These are phyloP conservation scores for Neofusicoccum parvum DNA, from an alignment of 2,329 filamentous ascomycete genomes.

Conservation along the genomic window DNA sequence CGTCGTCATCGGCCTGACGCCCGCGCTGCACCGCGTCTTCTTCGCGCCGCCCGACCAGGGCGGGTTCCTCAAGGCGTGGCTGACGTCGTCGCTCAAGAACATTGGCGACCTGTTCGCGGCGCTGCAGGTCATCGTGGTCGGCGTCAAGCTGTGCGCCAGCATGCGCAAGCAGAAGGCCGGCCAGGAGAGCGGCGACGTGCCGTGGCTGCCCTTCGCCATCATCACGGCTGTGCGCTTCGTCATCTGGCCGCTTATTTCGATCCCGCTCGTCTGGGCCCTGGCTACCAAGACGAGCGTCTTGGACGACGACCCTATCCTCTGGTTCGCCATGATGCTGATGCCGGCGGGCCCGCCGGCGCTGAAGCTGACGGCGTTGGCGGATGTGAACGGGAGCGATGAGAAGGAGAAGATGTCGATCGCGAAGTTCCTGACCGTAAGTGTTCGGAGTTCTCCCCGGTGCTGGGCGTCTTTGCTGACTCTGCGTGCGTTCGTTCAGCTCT, in stretches of 20 bases:
- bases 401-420: slow-evolving; percentile 57
- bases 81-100: slow-evolving; percentile 63
- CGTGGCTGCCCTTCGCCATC: slow-evolving; percentile 53
- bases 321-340: slow-evolving; percentile 67
- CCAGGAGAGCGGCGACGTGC: slow-evolving; percentile 46
- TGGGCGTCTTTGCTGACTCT: neutral
- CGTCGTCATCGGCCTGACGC: slow-evolving; percentile 61
- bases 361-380: slow-evolving; percentile 55
- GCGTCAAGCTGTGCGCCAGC: slow-evolving; percentile 63
- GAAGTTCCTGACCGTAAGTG: slow-evolving; percentile 52
- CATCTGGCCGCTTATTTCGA: slow-evolving; percentile 61
- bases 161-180: slow-evolving; percentile 51
- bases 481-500: slow-evolving; percentile 33
- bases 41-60: slow-evolving; percentile 61
- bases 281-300: slow-evolving; percentile 57
- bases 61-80: slow-evolving; percentile 67
- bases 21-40: slow-evolving; percentile 62
- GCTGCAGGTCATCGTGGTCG: slow-evolving; percentile 66
- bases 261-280: slow-evolving; percentile 58
- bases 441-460: neutral
- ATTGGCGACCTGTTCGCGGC: slow-evolving; percentile 66
- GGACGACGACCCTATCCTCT: slow-evolving; percentile 61
- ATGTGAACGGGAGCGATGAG: slow-evolving; percentile 50
- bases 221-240: slow-evolving; percentile 61
- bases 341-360: slow-evolving; percentile 58